Percentiles rank a stretch among this genome's conserved stretches.
Evolutionary conservation across 495 filamentous ascomycete species (phyloP).

Genomic region (Neurospora tetraspora): DNA sequence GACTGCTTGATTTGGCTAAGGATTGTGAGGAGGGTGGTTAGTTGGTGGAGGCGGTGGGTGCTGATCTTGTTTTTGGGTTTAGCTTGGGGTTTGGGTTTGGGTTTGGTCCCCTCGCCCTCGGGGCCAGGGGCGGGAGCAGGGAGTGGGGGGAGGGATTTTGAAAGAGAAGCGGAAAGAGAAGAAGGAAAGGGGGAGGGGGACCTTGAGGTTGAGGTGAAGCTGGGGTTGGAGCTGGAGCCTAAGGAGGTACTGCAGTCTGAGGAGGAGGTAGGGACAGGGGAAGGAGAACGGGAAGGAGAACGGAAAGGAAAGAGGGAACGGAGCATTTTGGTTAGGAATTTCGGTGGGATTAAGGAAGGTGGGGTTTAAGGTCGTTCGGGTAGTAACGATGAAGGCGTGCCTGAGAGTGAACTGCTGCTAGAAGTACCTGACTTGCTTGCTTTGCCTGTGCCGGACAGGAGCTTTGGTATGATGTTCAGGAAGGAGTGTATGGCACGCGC

Average conservation of each 20-base stretch:
- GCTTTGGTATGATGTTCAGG: background rate
- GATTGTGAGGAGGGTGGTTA: background rate
- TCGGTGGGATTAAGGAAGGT: background rate
- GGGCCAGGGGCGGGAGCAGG: background rate
- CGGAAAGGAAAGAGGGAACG: background rate
- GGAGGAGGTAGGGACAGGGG: background rate
- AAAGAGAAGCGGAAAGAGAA: background rate
- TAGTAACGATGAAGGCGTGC: background rate
- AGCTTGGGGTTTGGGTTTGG: background rate
- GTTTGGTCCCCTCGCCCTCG: background rate
- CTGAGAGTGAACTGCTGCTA: background rate
- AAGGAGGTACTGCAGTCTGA: background rate
- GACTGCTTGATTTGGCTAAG: background rate
- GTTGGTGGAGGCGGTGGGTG: background rate
- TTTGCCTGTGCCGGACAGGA: background rate
- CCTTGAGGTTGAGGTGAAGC: background rate
- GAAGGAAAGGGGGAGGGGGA: background rate
- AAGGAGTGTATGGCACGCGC: background rate
- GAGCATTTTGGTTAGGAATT: background rate
- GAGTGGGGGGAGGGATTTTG: background rate
- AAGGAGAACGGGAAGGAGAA: background rate
- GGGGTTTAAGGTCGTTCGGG: background rate
- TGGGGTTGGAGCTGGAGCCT: background rate
- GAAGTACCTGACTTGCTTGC: background rate
- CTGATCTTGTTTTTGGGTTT: background rate